phyloP scores from a whole-genome alignment of 2,329 filamentous ascomycete species.

The Cordyceps cicadae region DNA sequence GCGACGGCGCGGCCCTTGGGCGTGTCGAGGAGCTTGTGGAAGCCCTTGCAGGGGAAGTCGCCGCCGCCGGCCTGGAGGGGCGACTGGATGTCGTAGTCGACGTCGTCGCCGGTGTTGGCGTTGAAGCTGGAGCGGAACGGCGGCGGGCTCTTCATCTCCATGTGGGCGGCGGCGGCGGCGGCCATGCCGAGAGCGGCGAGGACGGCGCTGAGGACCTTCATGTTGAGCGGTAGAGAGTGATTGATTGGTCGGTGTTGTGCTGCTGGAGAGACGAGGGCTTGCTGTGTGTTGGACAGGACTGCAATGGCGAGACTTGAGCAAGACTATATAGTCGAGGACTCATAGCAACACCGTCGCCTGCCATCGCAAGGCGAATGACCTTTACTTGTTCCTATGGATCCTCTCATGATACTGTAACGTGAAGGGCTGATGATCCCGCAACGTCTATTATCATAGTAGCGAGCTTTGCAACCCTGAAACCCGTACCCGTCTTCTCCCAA shows the following conservation, averaged over 20 bases:
- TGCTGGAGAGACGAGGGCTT: too few species aligned
- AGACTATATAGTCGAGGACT: too few species aligned
- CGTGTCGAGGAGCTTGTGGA: constrained; percentile 19
- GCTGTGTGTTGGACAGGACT: too few species aligned
- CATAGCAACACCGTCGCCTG: too few species aligned
- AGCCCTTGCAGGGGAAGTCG: constrained; percentile 55
- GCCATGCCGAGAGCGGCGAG: constrained; percentile 1
- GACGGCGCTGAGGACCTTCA: constrained; percentile 4
- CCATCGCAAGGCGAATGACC: too few species aligned
- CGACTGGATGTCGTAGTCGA: constrained; percentile 50
- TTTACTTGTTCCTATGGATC: background rate
- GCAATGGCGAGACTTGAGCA: too few species aligned
- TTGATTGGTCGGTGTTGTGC: too few species aligned
- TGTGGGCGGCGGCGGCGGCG: constrained; percentile 18
- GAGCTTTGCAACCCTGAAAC: background rate
- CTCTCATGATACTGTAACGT: background rate
- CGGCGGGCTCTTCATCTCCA: constrained; percentile 23
- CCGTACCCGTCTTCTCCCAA: background rate
- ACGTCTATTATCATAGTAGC: background rate
- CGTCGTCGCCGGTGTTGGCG: constrained; percentile 23
- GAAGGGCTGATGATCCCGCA: background rate
- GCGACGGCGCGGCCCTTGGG: constrained; percentile 34
- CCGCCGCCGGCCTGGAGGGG: constrained; percentile 43
- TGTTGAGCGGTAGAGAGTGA: background rate
- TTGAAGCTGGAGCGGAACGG: constrained; percentile 23